A percentile compares a stretch with the other conserved stretches of the same genome.
phyloP scores from a whole-genome alignment of 345 rosid genomes.

The Dipteronia dyeriana region DNA sequence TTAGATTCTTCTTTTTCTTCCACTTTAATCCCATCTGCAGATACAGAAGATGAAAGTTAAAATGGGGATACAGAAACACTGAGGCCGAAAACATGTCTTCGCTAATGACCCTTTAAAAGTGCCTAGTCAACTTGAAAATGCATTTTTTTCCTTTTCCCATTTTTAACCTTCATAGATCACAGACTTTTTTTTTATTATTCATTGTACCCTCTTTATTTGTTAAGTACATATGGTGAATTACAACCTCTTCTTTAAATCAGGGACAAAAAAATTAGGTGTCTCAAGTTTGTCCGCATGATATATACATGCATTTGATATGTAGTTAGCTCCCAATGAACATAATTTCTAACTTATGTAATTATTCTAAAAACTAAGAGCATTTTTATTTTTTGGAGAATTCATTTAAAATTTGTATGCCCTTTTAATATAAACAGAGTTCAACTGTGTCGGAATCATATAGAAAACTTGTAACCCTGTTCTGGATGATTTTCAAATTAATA shows the following conservation, averaged over 20 bases:
- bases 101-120: too few species aligned
- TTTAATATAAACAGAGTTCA: background rate
- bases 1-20: slow-evolving; percentile 1
- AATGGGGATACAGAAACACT: background rate
- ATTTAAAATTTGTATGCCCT: background rate
- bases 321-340: background rate
- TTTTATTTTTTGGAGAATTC: background rate
- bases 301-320: background rate
- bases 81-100: background rate
- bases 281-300: too few species aligned
- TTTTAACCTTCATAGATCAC: background rate
- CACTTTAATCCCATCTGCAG: background rate
- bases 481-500: background rate
- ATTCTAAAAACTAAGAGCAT: background rate
- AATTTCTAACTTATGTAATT: background rate
- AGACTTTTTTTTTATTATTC: too few species aligned
- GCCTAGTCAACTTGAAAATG: too few species aligned
- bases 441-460: background rate
- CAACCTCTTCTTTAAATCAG: too few species aligned
- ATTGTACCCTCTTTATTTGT: background rate
- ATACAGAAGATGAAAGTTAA: background rate
- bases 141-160: background rate
- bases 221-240: background rate
- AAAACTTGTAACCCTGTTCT: background rate
- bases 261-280: too few species aligned